A percentile compares a stretch with the other conserved stretches of the same genome.
phyloP scores from a whole-genome alignment of 2,329 filamentous ascomycete species.

The Cladosporium colombiae region DNA sequence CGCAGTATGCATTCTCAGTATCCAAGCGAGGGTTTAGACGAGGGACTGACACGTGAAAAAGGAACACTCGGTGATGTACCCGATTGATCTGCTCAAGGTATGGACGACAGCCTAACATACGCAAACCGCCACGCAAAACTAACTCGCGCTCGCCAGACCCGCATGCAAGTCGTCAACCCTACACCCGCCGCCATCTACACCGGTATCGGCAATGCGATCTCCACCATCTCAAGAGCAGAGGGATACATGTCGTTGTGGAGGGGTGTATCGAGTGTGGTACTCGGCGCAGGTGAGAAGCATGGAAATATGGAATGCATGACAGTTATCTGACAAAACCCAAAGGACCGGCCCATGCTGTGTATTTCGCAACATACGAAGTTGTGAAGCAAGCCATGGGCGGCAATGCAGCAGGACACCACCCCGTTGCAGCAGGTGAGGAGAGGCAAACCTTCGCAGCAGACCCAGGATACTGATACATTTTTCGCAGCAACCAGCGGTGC shows the following conservation, averaged over 20 bases:
- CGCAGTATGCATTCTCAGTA: slow-evolving; percentile 64
- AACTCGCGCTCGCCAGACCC: slow-evolving; percentile 62
- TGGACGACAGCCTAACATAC: slow-evolving; percentile 25
- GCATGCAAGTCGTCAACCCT: slow-evolving; percentile 95
- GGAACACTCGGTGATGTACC: slow-evolving; percentile 99
- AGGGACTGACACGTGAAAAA: slow-evolving; percentile 43
- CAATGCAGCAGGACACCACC: slow-evolving; percentile 87
- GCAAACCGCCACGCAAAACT: not conserved
- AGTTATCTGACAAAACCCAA: slow-evolving; percentile 29
- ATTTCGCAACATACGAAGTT: slow-evolving; percentile 96
- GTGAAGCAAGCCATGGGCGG: slow-evolving; percentile 96
- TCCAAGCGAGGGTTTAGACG: not conserved
- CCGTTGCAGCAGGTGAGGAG: slow-evolving; percentile 78
- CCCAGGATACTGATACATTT: slow-evolving; percentile 36
- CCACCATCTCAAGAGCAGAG: slow-evolving; percentile 87
- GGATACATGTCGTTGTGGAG: slow-evolving; percentile 91
- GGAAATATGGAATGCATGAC: slow-evolving; percentile 25
- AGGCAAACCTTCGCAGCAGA: not conserved
- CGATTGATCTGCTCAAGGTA: slow-evolving; percentile 97
- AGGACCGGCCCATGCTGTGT: slow-evolving; percentile 86
- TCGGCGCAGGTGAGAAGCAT: slow-evolving; percentile 73
- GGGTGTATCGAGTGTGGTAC: slow-evolving; percentile 92
- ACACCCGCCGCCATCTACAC: slow-evolving; percentile 78
- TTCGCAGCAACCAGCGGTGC: slow-evolving; percentile 82
- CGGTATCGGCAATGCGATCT: slow-evolving; percentile 87